A percentile compares a stretch with the other conserved stretches of the same genome.
Conservation (phyloP, 2,329 filamentous ascomycete species). For the Incumbomyces lentus region DNA sequence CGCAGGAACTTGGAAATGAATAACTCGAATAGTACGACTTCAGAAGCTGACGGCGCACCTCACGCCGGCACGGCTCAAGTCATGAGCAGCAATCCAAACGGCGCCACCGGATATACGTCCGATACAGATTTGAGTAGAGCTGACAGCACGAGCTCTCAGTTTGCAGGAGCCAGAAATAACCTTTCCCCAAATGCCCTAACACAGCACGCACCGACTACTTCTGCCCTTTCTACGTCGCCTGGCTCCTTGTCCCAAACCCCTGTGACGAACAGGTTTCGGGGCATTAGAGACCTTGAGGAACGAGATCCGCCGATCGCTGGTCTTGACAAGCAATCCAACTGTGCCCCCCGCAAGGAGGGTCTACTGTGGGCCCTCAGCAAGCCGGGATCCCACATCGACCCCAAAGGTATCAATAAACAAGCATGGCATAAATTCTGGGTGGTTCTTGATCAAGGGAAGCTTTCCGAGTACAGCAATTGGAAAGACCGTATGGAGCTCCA, state of each 20-base stretch:
- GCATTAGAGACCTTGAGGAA: slow-evolving; percentile 85
- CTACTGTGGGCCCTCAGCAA: slow-evolving; percentile 88
- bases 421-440: slow-evolving; percentile 99
- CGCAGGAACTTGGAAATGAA: slow-evolving; percentile 80
- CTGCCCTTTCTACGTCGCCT: slow-evolving; percentile 31
- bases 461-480: slow-evolving; percentile 99
- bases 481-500: slow-evolving; percentile 94
- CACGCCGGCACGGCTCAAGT: slow-evolving; percentile 30
- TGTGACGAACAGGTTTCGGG: slow-evolving; percentile 62
- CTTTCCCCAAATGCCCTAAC: slow-evolving; percentile 24
- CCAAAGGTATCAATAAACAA: slow-evolving; percentile 89
- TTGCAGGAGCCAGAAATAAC: slow-evolving; percentile 30
- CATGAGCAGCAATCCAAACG: slow-evolving; percentile 24
- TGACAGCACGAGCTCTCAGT: slow-evolving; percentile 63
- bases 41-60: slow-evolving; percentile 59
- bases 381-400: slow-evolving; percentile 88
- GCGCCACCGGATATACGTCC: slow-evolving; percentile 45
- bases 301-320: slow-evolving; percentile 50
- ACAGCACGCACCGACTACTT: slow-evolving; percentile 17
- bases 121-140: slow-evolving; percentile 63
- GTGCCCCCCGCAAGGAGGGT: slow-evolving; percentile 78
- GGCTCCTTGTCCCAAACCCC: slow-evolving; percentile 26
- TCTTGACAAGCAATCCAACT: slow-evolving; percentile 43
- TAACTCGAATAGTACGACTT: slow-evolving; percentile 41
- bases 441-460: slow-evolving; percentile 87